Conservation (phyloP, 352 stramenopile species). For the Pythium rishiriense region DNA sequence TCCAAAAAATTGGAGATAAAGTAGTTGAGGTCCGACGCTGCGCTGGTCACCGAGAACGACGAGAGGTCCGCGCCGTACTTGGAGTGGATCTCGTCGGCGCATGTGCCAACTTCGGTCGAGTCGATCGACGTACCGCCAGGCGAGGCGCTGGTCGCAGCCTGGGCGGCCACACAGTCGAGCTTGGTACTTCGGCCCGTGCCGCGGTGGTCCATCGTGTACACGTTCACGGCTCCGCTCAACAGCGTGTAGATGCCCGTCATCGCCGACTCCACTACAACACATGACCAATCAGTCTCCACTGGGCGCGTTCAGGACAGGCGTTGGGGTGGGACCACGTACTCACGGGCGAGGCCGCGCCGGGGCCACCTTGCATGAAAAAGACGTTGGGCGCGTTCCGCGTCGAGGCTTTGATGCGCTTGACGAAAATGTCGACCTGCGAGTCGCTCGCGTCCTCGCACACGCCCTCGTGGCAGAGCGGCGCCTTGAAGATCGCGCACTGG, state of each 20-base stretch:
- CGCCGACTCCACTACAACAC: conserved; percentile 15
- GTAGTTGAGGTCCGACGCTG: conserved; percentile 37
- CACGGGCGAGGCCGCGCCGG: conserved; percentile 14
- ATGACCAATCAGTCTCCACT: no score
- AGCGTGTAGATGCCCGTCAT: conserved; percentile 42
- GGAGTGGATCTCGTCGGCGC: conserved; percentile 36
- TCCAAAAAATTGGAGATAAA: conserved; percentile 19
- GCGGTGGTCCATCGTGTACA: conserved; percentile 64
- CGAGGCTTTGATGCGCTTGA: conserved; percentile 32
- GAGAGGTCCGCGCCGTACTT: conserved; percentile 36
- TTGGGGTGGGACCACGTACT: conserved; percentile 1
- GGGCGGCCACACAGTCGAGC: conserved; percentile 40
- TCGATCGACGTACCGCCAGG: conserved; percentile 22
- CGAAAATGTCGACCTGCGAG: conserved; percentile 44
- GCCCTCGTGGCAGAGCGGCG: conserved; percentile 40
- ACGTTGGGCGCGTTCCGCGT: conserved; percentile 13
- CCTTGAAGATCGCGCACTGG: conserved; percentile 43
- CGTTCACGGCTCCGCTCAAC: conserved; percentile 33
- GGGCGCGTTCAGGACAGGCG: background rate
- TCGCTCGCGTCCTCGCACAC: conserved; percentile 34
- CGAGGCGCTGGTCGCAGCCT: conserved; percentile 29
- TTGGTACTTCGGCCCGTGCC: conserved; percentile 46
- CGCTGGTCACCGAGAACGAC: conserved; percentile 51
- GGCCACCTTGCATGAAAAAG: conserved; percentile 25
- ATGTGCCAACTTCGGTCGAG: conserved; percentile 32